Conservation (phyloP, 768 basidiomycete species). For the Hericium coralloides region DNA sequence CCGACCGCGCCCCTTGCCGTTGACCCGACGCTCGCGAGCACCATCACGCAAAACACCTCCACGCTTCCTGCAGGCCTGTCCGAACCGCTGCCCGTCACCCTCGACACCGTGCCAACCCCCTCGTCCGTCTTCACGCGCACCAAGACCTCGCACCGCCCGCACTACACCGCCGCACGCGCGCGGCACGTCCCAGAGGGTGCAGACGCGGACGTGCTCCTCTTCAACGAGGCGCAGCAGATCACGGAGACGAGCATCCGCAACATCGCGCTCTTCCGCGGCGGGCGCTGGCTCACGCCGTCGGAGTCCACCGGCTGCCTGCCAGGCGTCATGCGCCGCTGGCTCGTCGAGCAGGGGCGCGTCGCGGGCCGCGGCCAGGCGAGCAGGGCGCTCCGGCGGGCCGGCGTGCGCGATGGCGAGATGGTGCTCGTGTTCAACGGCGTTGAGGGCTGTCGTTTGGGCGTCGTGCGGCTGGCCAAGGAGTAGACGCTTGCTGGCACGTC, state of each 20-base stretch:
- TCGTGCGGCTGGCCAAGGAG: slow-evolving; percentile 1
- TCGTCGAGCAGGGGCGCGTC: slow-evolving; percentile 52
- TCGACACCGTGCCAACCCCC: slow-evolving; percentile 49
- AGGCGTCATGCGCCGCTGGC: slow-evolving; percentile 61
- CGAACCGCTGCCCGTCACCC: slow-evolving; percentile 34
- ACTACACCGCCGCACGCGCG: slow-evolving; percentile 56
- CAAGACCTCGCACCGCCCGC: slow-evolving; percentile 58
- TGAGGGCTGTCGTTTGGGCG: slow-evolving; percentile 52
- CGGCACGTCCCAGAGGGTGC: slow-evolving; percentile 21
- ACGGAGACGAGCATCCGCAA: slow-evolving; percentile 69
- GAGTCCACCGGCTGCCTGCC: slow-evolving; percentile 56
- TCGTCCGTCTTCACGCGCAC: slow-evolving; percentile 52
- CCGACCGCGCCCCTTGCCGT: slow-evolving; percentile 18
- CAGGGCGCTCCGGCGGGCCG: neutral
- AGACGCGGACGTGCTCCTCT: slow-evolving; percentile 52
- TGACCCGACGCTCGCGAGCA: slow-evolving; percentile 8
- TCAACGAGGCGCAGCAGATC: slow-evolving; percentile 38
- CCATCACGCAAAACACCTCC: slow-evolving; percentile 29
- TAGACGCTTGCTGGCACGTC: too few species aligned
- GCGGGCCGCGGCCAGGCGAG: slow-evolving; percentile 18
- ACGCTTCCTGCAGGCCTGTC: slow-evolving; percentile 14
- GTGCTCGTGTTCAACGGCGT: slow-evolving; percentile 69
- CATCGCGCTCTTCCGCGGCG: slow-evolving; percentile 51
- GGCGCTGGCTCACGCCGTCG: slow-evolving; percentile 59
- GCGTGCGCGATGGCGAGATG: slow-evolving; percentile 42